A percentile compares a stretch with the other conserved stretches of the same genome.
phyloP scores from a whole-genome alignment of 331 rosid genomes.

The Cydonia oblonga region DNA sequence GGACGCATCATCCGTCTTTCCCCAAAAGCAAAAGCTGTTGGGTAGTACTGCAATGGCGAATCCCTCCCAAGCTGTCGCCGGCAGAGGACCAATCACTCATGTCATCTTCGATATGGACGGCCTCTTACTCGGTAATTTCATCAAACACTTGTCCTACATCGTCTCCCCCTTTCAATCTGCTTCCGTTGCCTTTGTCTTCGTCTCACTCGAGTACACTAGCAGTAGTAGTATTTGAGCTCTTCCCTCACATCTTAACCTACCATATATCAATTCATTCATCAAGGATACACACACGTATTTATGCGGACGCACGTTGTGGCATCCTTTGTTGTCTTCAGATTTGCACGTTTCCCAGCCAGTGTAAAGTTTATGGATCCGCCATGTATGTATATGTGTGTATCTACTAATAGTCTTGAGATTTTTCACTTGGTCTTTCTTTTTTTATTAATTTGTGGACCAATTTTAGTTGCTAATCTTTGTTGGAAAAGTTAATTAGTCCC shows the following conservation, averaged over 20 bases:
- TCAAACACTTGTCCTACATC: not conserved
- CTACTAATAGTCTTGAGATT: too few species aligned
- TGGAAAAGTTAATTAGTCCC: not conserved
- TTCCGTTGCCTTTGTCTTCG: not conserved
- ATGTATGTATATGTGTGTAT: too few species aligned
- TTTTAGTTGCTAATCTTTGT: not conserved
- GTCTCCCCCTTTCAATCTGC: not conserved
- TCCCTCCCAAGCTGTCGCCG: slow-evolving; percentile 14
- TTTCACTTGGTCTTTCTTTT: too few species aligned
- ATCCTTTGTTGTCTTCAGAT: too few species aligned
- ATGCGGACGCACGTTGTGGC: too few species aligned
- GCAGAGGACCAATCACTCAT: slow-evolving; percentile 42
- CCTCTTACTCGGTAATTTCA: slow-evolving; percentile 61
- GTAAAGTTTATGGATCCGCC: too few species aligned
- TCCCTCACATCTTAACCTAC: too few species aligned
- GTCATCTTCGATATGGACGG: slow-evolving; percentile 93
- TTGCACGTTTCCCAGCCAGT: too few species aligned
- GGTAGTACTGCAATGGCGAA: slow-evolving; percentile 30
- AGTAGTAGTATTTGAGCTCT: too few species aligned
- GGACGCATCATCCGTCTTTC: not conserved
- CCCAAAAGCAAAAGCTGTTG: not conserved
- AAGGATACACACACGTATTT: too few species aligned
- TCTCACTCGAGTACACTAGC: not conserved
- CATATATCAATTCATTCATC: too few species aligned
- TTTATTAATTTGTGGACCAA: too few species aligned